These are phyloP conservation scores for Trichoderma endophyticum DNA, from an alignment of 2,329 filamentous ascomycete species.

Conservation along the genomic window DNA sequence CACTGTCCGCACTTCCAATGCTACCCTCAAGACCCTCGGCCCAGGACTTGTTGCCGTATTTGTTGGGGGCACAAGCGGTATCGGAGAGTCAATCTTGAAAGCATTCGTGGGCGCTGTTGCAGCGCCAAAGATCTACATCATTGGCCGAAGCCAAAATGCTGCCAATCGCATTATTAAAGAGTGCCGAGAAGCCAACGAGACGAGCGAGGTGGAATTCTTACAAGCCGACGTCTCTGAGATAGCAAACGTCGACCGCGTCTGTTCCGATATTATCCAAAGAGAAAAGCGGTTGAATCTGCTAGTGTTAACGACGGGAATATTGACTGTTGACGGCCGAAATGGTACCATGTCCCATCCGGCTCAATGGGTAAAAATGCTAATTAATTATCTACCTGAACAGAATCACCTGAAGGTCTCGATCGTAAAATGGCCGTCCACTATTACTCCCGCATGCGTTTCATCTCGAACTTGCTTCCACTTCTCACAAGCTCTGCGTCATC, in stretches of 20 bases:
- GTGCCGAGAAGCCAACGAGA: conserved; percentile 40
- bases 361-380: not conserved
- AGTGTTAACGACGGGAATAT: conserved; percentile 34
- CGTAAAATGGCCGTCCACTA: conserved; percentile 38
- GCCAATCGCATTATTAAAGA: conserved; percentile 40
- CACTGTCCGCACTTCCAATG: not conserved
- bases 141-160: conserved; percentile 43
- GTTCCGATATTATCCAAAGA: conserved; percentile 41
- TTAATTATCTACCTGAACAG: conserved; percentile 29
- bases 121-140: conserved; percentile 44
- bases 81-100: conserved; percentile 48
- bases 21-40: not conserved
- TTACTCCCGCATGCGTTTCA: not conserved
- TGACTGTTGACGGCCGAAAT: not conserved
- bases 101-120: conserved; percentile 41
- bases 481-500: not conserved
- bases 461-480: not conserved
- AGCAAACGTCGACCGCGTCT: conserved; percentile 48
- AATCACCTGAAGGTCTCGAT: conserved; percentile 57
- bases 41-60: conserved; percentile 39
- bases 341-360: not conserved
- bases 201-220: conserved; percentile 46
- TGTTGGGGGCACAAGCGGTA: conserved; percentile 54
- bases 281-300: conserved; percentile 47
- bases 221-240: conserved; percentile 49